phyloP scores from a whole-genome alignment of 1,139 yeast species.

The Blastobotrys capitulatus region DNA sequence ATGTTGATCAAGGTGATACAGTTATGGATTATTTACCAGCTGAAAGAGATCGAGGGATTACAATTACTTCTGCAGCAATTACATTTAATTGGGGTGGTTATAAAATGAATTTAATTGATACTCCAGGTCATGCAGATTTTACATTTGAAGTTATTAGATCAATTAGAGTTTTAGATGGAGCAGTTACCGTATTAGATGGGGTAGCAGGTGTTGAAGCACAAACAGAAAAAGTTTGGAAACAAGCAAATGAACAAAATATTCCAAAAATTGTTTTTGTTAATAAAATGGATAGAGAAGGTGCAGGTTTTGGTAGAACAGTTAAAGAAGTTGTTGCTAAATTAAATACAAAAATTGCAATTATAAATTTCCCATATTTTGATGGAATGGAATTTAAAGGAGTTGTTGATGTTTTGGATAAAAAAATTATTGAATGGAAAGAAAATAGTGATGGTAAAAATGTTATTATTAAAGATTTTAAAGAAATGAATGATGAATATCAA shows the following conservation, averaged over 20 bases:
- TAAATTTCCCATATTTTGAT: constrained; percentile 72
- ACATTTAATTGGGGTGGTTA: constrained; percentile 79
- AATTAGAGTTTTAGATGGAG: constrained; percentile 86
- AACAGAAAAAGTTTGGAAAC: constrained; percentile 95
- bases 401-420: constrained; percentile 68
- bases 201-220: constrained; percentile 99
- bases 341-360: constrained; percentile 64
- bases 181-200: constrained; percentile 85
- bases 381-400: constrained; percentile 68
- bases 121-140: constrained; percentile 99
- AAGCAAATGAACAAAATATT: constrained; percentile 59
- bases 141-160: constrained; percentile 92
- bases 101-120: constrained; percentile 81
- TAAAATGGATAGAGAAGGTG: constrained; percentile 96
- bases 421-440: constrained; percentile 57
- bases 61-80: constrained; percentile 95
- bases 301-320: constrained; percentile 88
- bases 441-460: constrained; percentile 55
- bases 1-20: constrained; percentile 96
- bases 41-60: constrained; percentile 89
- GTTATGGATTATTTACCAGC: constrained; percentile 90
- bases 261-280: constrained; percentile 80
- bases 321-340: constrained; percentile 76
- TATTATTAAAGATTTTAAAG: constrained; percentile 42
- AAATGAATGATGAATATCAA: constrained; percentile 30